phyloP scores from a whole-genome alignment of 176 grass and related monocot genomes.

The sorghum (Sorghum bicolor) region Sorghum_bicolor_NCBIv3 NC_012878.2:13029501-13030000 shows the following conservation, averaged over 20 bases:
- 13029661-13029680: too few relatives aligned
- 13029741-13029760: too few relatives aligned
- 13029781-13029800: too few relatives aligned
- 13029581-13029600: neutral
- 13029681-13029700: too few relatives aligned
- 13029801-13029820: too few relatives aligned
- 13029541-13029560: slow-evolving; percentile 1
- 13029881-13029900: slow-evolving; percentile 9
- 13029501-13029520: slow-evolving; percentile 15
- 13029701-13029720: too few relatives aligned
- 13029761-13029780: neutral
- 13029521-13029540: neutral
- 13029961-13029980: slow-evolving; percentile 34
- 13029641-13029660: too few relatives aligned
- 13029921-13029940: slow-evolving; percentile 12
- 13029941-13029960: slow-evolving; percentile 14
- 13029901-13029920: slow-evolving; percentile 16
- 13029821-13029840: too few relatives aligned
- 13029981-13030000: slow-evolving; percentile 14
- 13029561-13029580: slow-evolving; percentile 11
- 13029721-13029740: too few relatives aligned
- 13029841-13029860: too few relatives aligned
- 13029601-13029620: slow-evolving; percentile 21
- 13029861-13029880: too few relatives aligned
- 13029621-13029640: neutral